phyloP scores from a whole-genome alignment of 2,329 filamentous ascomycete species.

The Zymoseptoria ardabiliae region DNA sequence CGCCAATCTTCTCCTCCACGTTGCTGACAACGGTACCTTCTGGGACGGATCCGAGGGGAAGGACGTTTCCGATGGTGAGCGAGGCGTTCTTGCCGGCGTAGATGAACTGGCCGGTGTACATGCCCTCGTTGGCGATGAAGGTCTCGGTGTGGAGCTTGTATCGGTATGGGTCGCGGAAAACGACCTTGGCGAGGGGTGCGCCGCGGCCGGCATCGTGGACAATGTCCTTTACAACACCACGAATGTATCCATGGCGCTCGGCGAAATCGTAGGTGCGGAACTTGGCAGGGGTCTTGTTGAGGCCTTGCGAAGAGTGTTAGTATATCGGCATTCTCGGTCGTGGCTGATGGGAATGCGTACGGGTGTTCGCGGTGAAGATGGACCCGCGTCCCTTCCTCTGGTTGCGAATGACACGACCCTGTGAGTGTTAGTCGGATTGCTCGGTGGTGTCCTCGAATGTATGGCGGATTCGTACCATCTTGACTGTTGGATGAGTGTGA shows the following conservation, averaged over 20 bases:
- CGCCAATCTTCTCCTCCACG: conserved; percentile 97
- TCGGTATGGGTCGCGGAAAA: conserved; percentile 96
- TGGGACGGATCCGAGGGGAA: conserved; percentile 86
- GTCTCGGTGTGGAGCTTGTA: conserved; percentile 98
- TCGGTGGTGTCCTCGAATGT: background rate
- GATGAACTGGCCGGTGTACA: conserved; percentile 99
- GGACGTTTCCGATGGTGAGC: conserved; percentile 94
- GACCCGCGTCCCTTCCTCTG: conserved; percentile 69
- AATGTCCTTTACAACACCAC: conserved; percentile 97
- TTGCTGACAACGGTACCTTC: conserved; percentile 99
- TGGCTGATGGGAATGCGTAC: conserved; percentile 12
- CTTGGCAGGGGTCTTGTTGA: conserved; percentile 91
- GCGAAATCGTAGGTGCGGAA: conserved; percentile 93
- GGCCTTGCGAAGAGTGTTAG: conserved; percentile 55
- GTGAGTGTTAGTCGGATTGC: conserved; percentile 11
- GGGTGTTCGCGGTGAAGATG: conserved; percentile 55
- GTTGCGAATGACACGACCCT: conserved; percentile 68
- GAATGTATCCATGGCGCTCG: conserved; percentile 78
- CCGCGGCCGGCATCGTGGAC: conserved; percentile 98
- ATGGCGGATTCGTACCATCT: conserved; percentile 1
- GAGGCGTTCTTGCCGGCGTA: conserved; percentile 99
- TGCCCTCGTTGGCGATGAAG: conserved; percentile 99
- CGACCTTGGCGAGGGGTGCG: conserved; percentile 92
- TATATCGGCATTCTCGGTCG: conserved; percentile 19
- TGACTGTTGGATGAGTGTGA: conserved; percentile 10